These are phyloP conservation scores for Clathrus columnatus DNA, from an alignment of 768 basidiomycete species.

Conservation along the genomic window DNA sequence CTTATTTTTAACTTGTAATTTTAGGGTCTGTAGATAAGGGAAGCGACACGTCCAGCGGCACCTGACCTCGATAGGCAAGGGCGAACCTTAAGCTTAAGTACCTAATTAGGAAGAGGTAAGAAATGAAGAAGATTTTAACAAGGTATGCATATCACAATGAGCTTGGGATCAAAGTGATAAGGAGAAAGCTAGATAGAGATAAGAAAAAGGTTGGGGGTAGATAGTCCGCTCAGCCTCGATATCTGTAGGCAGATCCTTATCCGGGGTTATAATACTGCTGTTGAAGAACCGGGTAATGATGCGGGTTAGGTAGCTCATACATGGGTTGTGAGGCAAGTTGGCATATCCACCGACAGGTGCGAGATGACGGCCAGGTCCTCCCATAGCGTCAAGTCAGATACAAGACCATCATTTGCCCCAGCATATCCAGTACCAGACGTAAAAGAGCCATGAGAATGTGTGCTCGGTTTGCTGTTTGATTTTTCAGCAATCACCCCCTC, in stretches of 20 bases:
- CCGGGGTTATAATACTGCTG: not conserved
- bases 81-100: not conserved
- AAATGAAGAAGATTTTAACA: not conserved
- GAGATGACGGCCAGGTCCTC: constrained; percentile 61
- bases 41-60: not conserved
- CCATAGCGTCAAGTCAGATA: constrained; percentile 51
- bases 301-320: constrained; percentile 29
- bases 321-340: constrained; percentile 57
- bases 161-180: not conserved
- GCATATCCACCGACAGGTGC: constrained; percentile 75
- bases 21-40: not conserved
- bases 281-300: constrained; percentile 5
- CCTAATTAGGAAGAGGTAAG: not conserved
- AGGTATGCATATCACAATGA: not conserved
- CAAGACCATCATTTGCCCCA: constrained; percentile 23
- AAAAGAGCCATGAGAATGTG: constrained; percentile 58
- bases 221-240: not conserved
- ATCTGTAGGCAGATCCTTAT: not conserved
- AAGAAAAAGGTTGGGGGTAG: not conserved
- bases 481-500: constrained; percentile 32
- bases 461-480: constrained; percentile 32
- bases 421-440: constrained; percentile 31
- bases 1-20: not conserved
- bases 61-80: not conserved
- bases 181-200: not conserved